These are phyloP conservation scores for Cladosporium sp. DNA, from an alignment of 2,329 filamentous ascomycete species.

Conservation along the genomic window DNA sequence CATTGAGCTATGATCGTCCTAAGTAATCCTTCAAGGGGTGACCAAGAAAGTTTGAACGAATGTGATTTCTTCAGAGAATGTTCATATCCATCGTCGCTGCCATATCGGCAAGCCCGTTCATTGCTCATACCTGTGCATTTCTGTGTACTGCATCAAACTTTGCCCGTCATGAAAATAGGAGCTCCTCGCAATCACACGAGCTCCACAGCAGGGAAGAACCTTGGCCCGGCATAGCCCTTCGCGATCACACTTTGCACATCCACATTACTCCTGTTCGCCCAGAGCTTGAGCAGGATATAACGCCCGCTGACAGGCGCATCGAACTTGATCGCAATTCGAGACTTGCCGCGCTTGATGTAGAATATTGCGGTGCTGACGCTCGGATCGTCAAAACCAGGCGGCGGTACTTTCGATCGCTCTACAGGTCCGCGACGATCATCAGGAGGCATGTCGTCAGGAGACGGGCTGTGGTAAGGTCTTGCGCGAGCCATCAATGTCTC, in stretches of 20 bases:
- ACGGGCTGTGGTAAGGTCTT: slow-evolving; percentile 2
- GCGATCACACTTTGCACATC: slow-evolving; percentile 83
- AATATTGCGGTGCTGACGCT: slow-evolving; percentile 61
- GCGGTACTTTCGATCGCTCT: neutral
- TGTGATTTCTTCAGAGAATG: too few relatives aligned
- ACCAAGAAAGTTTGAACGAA: too few relatives aligned
- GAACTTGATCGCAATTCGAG: slow-evolving; percentile 80
- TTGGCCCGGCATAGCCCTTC: slow-evolving; percentile 76
- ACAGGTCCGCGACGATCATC: neutral
- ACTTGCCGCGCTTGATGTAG: slow-evolving; percentile 74
- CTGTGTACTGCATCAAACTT: too few relatives aligned
- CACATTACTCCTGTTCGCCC: slow-evolving; percentile 77
- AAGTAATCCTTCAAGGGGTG: too few relatives aligned
- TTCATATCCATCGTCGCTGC: too few relatives aligned
- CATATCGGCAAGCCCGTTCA: too few relatives aligned
- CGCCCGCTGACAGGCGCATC: slow-evolving; percentile 64
- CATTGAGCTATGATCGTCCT: too few relatives aligned
- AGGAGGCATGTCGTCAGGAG: neutral
- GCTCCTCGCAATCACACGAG: slow-evolving; percentile 2
- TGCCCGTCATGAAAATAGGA: too few relatives aligned
- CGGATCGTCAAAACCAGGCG: slow-evolving; percentile 15
- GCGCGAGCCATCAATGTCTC: slow-evolving; percentile 25
- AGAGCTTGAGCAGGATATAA: slow-evolving; percentile 84
- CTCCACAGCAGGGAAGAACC: slow-evolving; percentile 55
- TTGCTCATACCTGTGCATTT: too few relatives aligned